Conservation (phyloP, 208 protist species). For the Acanthamoeba castellanii region DNA sequence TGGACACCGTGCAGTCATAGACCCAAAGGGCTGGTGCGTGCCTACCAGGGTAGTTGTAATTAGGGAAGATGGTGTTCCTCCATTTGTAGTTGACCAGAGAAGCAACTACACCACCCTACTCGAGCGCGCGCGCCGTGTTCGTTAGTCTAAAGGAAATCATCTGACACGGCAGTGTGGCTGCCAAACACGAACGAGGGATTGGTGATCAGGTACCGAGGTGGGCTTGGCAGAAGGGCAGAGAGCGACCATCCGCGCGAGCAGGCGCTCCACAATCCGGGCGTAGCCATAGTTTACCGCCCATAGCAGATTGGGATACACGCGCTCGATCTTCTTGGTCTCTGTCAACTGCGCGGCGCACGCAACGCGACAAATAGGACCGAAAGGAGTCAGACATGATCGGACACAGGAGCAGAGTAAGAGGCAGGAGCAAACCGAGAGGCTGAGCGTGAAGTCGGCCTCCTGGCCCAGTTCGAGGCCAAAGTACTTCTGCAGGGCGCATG, state of each 20-base stretch:
- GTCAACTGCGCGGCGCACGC: neutral
- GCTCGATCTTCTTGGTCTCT: neutral
- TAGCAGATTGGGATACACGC: neutral
- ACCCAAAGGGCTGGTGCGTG: no score
- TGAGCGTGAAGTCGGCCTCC: neutral
- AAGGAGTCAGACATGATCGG: no score
- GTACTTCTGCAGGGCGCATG: neutral
- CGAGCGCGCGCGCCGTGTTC: no score
- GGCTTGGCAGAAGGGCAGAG: neutral
- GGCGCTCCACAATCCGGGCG: neutral
- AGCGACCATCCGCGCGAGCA: neutral
- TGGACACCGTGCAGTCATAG: no score
- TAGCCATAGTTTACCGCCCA: neutral
- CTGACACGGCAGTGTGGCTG: no score
- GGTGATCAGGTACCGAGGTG: neutral
- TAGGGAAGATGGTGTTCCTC: neutral
- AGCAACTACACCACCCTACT: no score
- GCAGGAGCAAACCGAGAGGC: no score
- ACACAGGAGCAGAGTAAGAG: no score
- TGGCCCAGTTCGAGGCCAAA: neutral
- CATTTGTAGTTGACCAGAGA: neutral
- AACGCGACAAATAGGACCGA: no score
- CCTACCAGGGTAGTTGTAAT: neutral
- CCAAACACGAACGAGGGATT: no score
- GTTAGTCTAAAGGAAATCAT: no score